Base-by-base conservation (phyloP, 805 yeast species). In the Blastobotrys muscicola region DNA sequence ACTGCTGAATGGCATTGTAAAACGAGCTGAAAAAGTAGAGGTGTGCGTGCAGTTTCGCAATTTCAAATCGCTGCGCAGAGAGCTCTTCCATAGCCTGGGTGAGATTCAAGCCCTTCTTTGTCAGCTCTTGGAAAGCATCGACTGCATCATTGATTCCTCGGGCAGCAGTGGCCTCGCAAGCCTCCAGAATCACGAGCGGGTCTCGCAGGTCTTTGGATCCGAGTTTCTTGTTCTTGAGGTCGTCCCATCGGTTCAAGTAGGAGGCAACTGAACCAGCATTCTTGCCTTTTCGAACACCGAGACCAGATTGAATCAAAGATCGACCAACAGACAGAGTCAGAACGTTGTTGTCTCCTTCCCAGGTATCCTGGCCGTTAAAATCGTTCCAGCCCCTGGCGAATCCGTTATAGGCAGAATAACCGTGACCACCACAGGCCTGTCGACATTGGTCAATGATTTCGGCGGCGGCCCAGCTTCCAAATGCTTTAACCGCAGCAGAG, bases 301-400 rank as follows among this genome's bases (percentile, higher is more conserved):
- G 58, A 16, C 71, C 70, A 46, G 67, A 64, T 60, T 75, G 82
- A 50, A 80, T 68, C 35, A 81, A 69, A 16, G 92, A 77, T 61
- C 90, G 80, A 45, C 95, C 97, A 46, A 85, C 76, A 43, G 86
- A 80, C 64, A 85, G 76, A 2, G 87, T 83, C 51, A 89, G 71
- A 36, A 89, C 82, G 57, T 80, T 87, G 69, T 89, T 89, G 64
- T 89, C 97, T 63, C 97, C 97, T 69, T 89, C 97, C 97, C 97
- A 89, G 13, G 97, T 89, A 65, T 95, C 87, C 67, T 89, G 96
- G 35, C 89, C 96, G 11, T 84, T 95, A 85, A 94, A 90, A 62
- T 89, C 97, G 49, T 75, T 74, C 68, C 77, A 85, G 10, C 87
- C 87, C 60, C 82, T 85, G 35, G 94, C 95, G 60, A 89, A 84